phyloP scores from a whole-genome alignment of 1,139 yeast species.

The Geotrichum macrosporum region DNA sequence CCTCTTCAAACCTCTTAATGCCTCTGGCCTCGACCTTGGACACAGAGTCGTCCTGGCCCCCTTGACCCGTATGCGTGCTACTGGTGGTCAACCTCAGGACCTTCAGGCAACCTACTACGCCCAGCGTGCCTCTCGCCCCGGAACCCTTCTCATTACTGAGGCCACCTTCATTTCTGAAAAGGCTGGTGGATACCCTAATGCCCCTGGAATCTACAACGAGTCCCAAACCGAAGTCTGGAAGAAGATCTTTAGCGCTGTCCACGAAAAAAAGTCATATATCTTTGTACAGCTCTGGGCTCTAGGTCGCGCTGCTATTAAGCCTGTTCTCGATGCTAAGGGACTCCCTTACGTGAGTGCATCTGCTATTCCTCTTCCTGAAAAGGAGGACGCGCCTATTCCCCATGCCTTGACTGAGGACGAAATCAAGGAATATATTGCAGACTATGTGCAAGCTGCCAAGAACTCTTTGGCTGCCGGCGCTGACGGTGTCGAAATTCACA shows the following conservation, averaged over 20 bases:
- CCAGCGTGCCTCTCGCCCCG: conserved; percentile 50
- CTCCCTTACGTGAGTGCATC: conserved; percentile 24
- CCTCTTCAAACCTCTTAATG: conserved; percentile 28
- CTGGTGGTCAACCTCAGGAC: conserved; percentile 41
- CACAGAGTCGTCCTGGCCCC: conserved; percentile 49
- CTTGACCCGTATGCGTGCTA: conserved; percentile 45
- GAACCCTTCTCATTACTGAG: conserved; percentile 45
- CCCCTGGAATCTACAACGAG: conserved; percentile 53
- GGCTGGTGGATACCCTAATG: conserved; percentile 42
- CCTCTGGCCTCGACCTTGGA: conserved; percentile 28
- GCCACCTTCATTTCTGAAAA: conserved; percentile 40
- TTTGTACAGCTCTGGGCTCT: conserved; percentile 58
- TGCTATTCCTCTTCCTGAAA: conserved; percentile 35
- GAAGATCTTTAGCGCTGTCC: conserved; percentile 48
- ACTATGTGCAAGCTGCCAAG: conserved; percentile 43
- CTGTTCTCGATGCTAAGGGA: conserved; percentile 39
- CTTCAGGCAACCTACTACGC: conserved; percentile 48
- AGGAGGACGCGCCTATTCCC: conserved; percentile 28
- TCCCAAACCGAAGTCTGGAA: conserved; percentile 51
- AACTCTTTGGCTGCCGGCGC: conserved; percentile 54
- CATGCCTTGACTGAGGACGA: conserved; percentile 41
- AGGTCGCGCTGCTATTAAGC: conserved; percentile 53
- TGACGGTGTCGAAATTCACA: conserved; percentile 65
- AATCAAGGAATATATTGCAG: conserved; percentile 38
- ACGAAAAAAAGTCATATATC: conserved; percentile 49